Conservation (phyloP, 176 grass and related monocot genomes). For the Areca catechu region DNA sequence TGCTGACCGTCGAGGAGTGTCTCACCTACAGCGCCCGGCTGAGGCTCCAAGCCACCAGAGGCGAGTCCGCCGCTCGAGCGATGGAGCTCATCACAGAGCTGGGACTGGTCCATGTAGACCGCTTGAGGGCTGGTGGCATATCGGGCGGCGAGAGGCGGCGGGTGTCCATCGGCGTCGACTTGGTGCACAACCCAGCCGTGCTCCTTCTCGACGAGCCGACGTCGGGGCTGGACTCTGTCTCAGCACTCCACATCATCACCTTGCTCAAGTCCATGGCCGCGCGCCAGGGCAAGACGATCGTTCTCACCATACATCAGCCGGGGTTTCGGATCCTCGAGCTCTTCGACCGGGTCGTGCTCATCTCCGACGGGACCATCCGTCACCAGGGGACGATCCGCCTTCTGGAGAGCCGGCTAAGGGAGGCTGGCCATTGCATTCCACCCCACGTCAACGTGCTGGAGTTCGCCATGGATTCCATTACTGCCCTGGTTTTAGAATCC, state of each 20-base stretch:
- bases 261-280: neutral
- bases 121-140: conserved; percentile 5
- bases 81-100: conserved; percentile 56
- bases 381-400: conserved; percentile 59
- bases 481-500: neutral
- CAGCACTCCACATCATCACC: neutral
- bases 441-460: conserved; percentile 84
- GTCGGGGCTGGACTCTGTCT: neutral
- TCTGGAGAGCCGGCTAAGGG: conserved; percentile 39
- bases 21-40: conserved; percentile 76
- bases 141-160: neutral
- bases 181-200: neutral
- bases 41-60: conserved; percentile 24
- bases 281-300: neutral
- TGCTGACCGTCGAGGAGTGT: conserved; percentile 83
- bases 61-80: conserved; percentile 9
- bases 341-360: conserved; percentile 58
- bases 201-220: neutral
- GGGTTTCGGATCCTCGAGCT: conserved; percentile 85
- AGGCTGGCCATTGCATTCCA: conserved; percentile 50
- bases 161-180: neutral
- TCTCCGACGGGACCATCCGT: conserved; percentile 49
- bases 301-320: conserved; percentile 62
- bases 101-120: conserved; percentile 44
- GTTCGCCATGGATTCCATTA: conserved; percentile 77